Percentiles rank a stretch among this genome's conserved stretches.
Conservation (phyloP, 148 eudicot species). For the Vaccinium myrtillus region DNA sequence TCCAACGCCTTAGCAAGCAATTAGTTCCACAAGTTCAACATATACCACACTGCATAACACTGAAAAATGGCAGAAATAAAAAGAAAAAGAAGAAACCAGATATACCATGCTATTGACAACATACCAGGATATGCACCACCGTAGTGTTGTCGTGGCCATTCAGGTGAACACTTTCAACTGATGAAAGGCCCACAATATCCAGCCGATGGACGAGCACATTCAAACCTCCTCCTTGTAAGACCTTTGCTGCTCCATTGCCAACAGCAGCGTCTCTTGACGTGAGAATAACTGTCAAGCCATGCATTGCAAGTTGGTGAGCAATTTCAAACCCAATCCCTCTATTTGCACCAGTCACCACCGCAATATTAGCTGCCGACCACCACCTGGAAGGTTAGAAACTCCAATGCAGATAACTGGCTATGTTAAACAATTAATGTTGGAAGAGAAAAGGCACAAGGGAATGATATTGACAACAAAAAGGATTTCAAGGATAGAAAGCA, state of each 20-base stretch:
- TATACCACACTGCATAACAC: not conserved
- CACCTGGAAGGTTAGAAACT: conserved; percentile 43
- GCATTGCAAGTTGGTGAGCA: conserved; percentile 68
- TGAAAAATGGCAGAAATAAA: too few species aligned
- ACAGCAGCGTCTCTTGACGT: conserved; percentile 71
- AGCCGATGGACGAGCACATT: conserved; percentile 75
- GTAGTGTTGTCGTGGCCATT: conserved; percentile 56
- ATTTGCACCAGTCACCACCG: conserved; percentile 90
- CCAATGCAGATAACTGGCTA: conserved; percentile 1
- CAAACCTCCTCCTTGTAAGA: conserved; percentile 77
- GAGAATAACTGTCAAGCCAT: conserved; percentile 74
- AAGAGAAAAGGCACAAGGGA: not conserved
- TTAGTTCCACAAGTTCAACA: not conserved
- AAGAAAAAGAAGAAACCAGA: not conserved
- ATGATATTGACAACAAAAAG: not conserved
- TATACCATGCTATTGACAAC: not conserved
- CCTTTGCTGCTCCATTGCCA: conserved; percentile 79
- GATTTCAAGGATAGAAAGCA: not conserved
- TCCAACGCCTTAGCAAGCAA: not conserved
- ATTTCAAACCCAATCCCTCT: conserved; percentile 98
- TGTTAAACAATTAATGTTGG: not conserved
- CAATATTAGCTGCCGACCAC: conserved; percentile 80
- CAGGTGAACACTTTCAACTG: conserved; percentile 50
- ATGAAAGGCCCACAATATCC: conserved; percentile 65
- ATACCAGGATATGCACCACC: conserved; percentile 88